These are phyloP conservation scores for Naganishia sp. DNA, from an alignment of 1,284 basidiomycete species.

Conservation along the genomic window DNA sequence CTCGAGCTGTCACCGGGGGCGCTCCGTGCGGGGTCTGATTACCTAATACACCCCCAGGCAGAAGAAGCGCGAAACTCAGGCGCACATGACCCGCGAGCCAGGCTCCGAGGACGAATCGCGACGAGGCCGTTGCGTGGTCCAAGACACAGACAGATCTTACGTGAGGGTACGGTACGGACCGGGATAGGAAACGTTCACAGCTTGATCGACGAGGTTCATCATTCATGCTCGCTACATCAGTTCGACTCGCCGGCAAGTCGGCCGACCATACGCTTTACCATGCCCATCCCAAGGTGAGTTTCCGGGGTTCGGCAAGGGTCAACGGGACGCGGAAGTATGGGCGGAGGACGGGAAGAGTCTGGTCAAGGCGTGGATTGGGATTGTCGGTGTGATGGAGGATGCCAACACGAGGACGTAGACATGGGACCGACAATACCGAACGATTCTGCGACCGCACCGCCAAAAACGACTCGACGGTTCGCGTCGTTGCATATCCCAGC, in stretches of 20 bases:
- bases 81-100: not conserved
- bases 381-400: not conserved
- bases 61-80: not conserved
- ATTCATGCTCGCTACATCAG: constrained; percentile 13
- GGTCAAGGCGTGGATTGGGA: not conserved
- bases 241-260: constrained; percentile 42
- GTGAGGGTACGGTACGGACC: no score
- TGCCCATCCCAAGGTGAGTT: constrained; percentile 68
- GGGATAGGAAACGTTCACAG: no score
- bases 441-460: no score
- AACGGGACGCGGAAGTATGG: not conserved
- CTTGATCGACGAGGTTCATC: no score
- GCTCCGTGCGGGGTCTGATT: no score
- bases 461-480: no score
- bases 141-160: not conserved
- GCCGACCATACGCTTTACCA: constrained; percentile 86
- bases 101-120: not conserved
- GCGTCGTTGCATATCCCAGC: no score
- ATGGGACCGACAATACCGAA: no score
- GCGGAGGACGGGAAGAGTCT: no score
- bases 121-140: not conserved
- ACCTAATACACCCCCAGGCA: not conserved
- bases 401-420: no score
- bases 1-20: no score
- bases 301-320: not conserved